phyloP scores from a whole-genome alignment of 1,284 basidiomycete genomes.

The Pholiota adiposa region DNA sequence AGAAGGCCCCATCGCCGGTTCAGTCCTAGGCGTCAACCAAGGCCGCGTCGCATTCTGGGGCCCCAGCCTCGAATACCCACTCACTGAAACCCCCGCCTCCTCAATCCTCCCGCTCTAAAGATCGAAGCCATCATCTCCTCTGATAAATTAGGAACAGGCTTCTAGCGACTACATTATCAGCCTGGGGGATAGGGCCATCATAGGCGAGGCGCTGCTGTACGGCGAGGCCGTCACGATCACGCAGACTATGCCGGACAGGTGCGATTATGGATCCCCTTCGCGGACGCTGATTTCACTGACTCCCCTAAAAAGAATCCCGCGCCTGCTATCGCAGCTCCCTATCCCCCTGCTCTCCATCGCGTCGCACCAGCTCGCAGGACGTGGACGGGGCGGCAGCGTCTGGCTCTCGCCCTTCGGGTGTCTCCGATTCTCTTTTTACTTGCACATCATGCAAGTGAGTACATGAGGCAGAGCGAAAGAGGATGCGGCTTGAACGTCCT shows the following conservation, averaged over 20 bases:
- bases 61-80: constrained; percentile 62
- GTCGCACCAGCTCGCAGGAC: constrained; percentile 85
- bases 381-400: constrained; percentile 88
- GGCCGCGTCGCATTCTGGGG: constrained; percentile 68
- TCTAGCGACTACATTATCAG: constrained; percentile 46
- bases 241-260: constrained; percentile 95
- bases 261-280: constrained; percentile 48
- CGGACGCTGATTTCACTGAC: constrained; percentile 8
- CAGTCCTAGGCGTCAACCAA: constrained; percentile 41
- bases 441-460: constrained; percentile 65
- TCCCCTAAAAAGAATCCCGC: constrained; percentile 73
- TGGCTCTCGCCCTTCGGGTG: constrained; percentile 96
- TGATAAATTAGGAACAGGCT: constrained; percentile 27
- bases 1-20: constrained; percentile 43
- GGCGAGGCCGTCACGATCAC: constrained; percentile 93
- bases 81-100: constrained; percentile 20
- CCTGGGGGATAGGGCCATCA: too few relatives aligned
- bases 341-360: constrained; percentile 84
- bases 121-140: constrained; percentile 7
- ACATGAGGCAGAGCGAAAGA: constrained; percentile 53
- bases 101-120: constrained; percentile 9
- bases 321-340: constrained; percentile 72
- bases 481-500: constrained; percentile 92
- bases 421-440: constrained; percentile 83
- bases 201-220: constrained; percentile 85